Conservation (phyloP, 495 filamentous ascomycete genomes). For the Aspergillus ostianus region DNA sequence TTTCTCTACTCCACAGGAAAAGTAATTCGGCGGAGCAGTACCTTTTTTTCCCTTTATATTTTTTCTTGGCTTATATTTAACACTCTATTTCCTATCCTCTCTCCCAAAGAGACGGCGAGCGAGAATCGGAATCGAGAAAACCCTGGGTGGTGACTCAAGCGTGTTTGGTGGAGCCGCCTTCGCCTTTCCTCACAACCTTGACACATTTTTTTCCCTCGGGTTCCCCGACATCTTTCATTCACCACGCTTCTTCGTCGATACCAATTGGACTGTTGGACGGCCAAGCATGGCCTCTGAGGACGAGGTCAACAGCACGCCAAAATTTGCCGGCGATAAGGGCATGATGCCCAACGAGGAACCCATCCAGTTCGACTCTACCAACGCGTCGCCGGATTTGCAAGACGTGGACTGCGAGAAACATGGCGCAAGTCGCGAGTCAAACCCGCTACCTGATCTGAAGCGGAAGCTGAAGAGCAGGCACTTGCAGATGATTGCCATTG, state of each 20-base stretch:
- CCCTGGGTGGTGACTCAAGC: not conserved
- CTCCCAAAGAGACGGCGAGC: not conserved
- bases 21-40: not conserved
- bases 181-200: conserved; percentile 6
- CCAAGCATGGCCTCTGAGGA: conserved; percentile 29
- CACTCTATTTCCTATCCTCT: not conserved
- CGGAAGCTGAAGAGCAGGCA: conserved; percentile 69
- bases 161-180: conserved; percentile 4
- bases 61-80: not conserved
- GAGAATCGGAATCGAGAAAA: not conserved
- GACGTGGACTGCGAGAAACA: conserved; percentile 45
- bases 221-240: conserved; percentile 5
- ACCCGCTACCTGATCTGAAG: conserved; percentile 46
- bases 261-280: conserved; percentile 11
- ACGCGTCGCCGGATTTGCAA: conserved; percentile 18
- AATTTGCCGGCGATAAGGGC: conserved; percentile 25
- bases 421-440: conserved; percentile 39
- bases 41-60: conserved; percentile 4
- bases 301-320: conserved; percentile 17
- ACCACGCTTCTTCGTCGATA: not conserved
- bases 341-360: conserved; percentile 33
- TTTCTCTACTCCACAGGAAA: not conserved
- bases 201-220: not conserved
- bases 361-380: conserved; percentile 23
- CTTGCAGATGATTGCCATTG: conserved; percentile 73